Evolutionary conservation across 805 yeast genomes (phyloP).

Genomic region (Candida schatavii): DNA sequence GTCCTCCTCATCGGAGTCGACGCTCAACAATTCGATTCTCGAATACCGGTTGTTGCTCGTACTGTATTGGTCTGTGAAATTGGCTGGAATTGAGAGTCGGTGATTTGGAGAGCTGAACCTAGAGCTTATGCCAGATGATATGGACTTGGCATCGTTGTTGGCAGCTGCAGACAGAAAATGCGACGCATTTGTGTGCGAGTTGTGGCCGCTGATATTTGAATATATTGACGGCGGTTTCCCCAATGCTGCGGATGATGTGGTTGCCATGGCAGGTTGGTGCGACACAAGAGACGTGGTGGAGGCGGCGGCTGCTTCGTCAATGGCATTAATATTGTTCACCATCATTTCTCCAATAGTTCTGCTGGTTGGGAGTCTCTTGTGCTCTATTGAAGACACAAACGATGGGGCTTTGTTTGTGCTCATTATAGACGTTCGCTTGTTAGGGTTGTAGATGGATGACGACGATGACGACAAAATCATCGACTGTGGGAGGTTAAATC

Average conservation of each 20-base stretch:
- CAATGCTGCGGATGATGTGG: slow-evolving; percentile 6
- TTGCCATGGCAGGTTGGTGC: neutral
- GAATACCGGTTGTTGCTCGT: slow-evolving; percentile 33
- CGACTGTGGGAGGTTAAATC: slow-evolving; percentile 23
- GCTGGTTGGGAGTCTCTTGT: slow-evolving; percentile 9
- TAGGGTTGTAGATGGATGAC: slow-evolving; percentile 8
- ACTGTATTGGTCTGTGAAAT: slow-evolving; percentile 21
- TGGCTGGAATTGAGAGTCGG: slow-evolving; percentile 27
- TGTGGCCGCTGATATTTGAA: slow-evolving; percentile 12
- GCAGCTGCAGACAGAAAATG: slow-evolving; percentile 6
- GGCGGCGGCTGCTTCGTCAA: slow-evolving; percentile 42
- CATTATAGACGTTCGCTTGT: slow-evolving; percentile 10
- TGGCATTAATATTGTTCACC: slow-evolving; percentile 53
- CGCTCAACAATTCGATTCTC: slow-evolving; percentile 45
- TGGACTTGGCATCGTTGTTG: slow-evolving; percentile 17
- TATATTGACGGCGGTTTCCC: slow-evolving; percentile 25
- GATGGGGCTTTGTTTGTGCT: slow-evolving; percentile 5
- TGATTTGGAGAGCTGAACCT: slow-evolving; percentile 11
- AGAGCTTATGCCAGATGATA: slow-evolving; percentile 11
- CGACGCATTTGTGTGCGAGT: neutral
- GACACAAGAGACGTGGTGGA: neutral
- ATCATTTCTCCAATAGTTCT: slow-evolving; percentile 66
- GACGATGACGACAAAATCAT: slow-evolving; percentile 5
- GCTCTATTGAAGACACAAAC: slow-evolving; percentile 3
- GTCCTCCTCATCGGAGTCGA: slow-evolving; percentile 32